Evolutionary conservation across 2,329 filamentous ascomycete species (phyloP).

Genomic region (Penicillium sp.): DNA sequence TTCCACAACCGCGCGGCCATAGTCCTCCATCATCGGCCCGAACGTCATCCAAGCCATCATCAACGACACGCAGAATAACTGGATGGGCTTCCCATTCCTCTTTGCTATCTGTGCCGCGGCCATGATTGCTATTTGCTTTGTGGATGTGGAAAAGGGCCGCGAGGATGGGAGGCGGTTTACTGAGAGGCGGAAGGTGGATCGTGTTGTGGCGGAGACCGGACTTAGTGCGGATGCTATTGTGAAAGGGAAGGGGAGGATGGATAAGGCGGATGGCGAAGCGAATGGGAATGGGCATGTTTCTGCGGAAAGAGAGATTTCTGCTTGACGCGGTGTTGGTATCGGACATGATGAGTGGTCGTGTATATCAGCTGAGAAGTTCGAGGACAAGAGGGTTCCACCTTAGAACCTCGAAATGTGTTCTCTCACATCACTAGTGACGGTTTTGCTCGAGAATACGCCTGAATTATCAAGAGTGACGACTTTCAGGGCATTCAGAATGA

Average conservation of each 20-base stretch:
- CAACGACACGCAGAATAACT: conserved; percentile 44
- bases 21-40: conserved; percentile 48
- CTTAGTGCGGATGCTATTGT: conserved; percentile 19
- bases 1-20: neutral
- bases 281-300: neutral
- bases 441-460: too few species aligned
- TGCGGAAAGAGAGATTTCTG: neutral
- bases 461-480: too few species aligned
- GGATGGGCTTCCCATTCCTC: conserved; percentile 49
- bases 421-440: too few species aligned
- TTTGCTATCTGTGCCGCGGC: conserved; percentile 42
- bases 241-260: conserved; percentile 9
- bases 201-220: conserved; percentile 30
- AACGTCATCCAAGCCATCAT: conserved; percentile 49
- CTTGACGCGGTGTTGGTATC: neutral
- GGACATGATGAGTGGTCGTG: neutral
- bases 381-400: too few species aligned
- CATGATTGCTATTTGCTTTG: conserved; percentile 43
- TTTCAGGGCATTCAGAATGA: too few species aligned
- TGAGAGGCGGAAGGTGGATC: conserved; percentile 35
- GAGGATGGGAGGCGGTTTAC: conserved; percentile 42
- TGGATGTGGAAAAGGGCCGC: conserved; percentile 45
- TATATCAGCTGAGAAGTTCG: neutral
- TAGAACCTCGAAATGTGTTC: too few species aligned
- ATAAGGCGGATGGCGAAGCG: neutral